Percentiles rank a stretch among this genome's conserved stretches.
These are phyloP conservation scores for Magnusiomyces ingens DNA, from an alignment of 1,139 yeast genomes.

Conservation along the genomic window DNA sequence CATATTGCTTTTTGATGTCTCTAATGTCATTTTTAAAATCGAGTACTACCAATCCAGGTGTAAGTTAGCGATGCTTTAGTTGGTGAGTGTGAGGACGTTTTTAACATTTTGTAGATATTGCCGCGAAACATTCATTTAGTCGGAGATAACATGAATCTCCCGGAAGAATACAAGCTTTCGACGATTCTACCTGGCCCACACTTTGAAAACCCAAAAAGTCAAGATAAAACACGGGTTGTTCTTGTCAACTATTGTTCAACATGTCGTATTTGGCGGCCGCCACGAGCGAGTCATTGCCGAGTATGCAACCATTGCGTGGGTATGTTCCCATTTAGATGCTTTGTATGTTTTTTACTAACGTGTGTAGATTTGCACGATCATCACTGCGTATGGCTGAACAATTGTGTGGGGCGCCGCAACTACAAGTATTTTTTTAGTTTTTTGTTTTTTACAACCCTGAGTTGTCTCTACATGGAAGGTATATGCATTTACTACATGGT, in stretches of 20 bases:
- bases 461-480: conserved; percentile 6
- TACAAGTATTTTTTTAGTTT: conserved; percentile 33
- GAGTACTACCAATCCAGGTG: conserved; percentile 63
- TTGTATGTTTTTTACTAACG: background rate
- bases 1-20: conserved; percentile 51
- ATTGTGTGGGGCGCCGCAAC: conserved; percentile 69
- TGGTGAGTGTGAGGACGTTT: background rate
- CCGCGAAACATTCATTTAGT: conserved; percentile 63
- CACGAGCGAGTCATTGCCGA: conserved; percentile 64
- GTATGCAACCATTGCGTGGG: conserved; percentile 55
- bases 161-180: conserved; percentile 57
- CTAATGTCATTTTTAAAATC: conserved; percentile 46
- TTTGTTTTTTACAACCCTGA: conserved; percentile 8
- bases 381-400: conserved; percentile 76
- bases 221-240: conserved; percentile 33
- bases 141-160: conserved; percentile 38
- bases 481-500: conserved; percentile 11
- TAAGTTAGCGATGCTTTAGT: conserved; percentile 20
- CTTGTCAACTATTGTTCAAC: conserved; percentile 51
- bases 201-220: background rate
- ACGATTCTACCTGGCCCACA: conserved; percentile 46
- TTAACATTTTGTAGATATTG: conserved; percentile 28
- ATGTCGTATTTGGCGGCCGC: conserved; percentile 64
- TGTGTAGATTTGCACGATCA: conserved; percentile 48
- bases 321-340: conserved; percentile 20